A percentile compares a stretch with the other conserved stretches of the same genome.
These are phyloP conservation scores for Colletotrichum orchidophilum DNA, from an alignment of 2,329 filamentous ascomycete species.

Conservation along the genomic window DNA sequence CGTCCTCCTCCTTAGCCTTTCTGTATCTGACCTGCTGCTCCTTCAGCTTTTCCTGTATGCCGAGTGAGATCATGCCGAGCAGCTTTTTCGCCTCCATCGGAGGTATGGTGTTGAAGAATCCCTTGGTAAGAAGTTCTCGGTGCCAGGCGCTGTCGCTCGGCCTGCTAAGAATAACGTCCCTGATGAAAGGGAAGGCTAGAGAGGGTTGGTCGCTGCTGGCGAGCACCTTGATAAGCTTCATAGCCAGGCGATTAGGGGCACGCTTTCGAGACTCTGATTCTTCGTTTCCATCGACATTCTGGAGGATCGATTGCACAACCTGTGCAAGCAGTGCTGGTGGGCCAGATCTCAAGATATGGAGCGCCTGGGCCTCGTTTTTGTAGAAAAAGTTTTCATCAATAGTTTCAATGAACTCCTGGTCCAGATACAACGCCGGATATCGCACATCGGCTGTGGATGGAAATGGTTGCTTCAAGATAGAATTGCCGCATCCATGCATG, in stretches of 20 bases:
- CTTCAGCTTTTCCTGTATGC: neutral
- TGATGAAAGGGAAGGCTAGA: conserved; percentile 8
- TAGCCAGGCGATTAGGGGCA: neutral
- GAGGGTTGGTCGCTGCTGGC: neutral
- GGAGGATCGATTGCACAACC: neutral
- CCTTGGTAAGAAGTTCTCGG: conserved; percentile 1
- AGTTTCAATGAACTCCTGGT: conserved; percentile 9
- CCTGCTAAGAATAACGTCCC: conserved; percentile 4
- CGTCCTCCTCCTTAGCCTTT: neutral
- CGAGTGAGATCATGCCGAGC: neutral
- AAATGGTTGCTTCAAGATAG: conserved; percentile 4
- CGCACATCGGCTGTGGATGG: neutral
- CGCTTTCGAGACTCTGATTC: neutral
- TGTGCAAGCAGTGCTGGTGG: neutral
- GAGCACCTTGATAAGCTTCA: neutral
- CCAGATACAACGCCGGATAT: conserved; percentile 8
- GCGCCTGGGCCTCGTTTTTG: neutral
- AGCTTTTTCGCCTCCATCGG: neutral
- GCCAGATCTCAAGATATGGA: neutral
- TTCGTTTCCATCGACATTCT: neutral
- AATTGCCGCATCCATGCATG: neutral
- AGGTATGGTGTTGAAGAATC: neutral
- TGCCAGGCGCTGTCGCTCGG: conserved; percentile 19
- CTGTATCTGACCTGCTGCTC: neutral
- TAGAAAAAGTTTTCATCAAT: neutral